Conservation (phyloP, 805 yeast species). For the Lipomyces lipofer region DNA sequence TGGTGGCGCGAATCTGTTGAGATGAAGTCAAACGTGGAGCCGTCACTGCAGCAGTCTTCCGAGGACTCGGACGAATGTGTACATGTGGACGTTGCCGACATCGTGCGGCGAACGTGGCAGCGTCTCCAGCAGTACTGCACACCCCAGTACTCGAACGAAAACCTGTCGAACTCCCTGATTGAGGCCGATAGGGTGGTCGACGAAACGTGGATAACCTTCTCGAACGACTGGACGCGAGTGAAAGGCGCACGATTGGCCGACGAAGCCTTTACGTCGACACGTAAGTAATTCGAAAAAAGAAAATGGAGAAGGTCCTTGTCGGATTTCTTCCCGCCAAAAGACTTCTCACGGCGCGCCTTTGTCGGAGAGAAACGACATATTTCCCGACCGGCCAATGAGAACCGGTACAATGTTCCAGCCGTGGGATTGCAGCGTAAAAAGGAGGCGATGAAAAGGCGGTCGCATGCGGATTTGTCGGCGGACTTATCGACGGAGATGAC, state of each 20-base stretch:
- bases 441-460: constrained; percentile 2
- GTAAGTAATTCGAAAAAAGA: not conserved
- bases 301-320: not conserved
- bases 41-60: not conserved
- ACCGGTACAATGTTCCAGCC: not conserved
- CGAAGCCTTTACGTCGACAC: constrained; percentile 1
- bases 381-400: not conserved
- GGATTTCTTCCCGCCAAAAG: not conserved
- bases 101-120: not conserved
- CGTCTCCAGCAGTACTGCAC: not conserved
- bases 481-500: not conserved
- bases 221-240: no score
- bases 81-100: not conserved
- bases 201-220: no score
- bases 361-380: no score
- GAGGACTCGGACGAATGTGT: not conserved
- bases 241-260: no score
- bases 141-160: constrained; percentile 6
- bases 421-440: not conserved
- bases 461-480: not conserved
- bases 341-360: not conserved
- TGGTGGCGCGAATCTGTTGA: not conserved
- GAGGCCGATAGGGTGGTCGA: not conserved
- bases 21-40: not conserved
- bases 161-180: not conserved